Conservation (phyloP, 345 rosid species). For the Sisymbrium irio region DNA sequence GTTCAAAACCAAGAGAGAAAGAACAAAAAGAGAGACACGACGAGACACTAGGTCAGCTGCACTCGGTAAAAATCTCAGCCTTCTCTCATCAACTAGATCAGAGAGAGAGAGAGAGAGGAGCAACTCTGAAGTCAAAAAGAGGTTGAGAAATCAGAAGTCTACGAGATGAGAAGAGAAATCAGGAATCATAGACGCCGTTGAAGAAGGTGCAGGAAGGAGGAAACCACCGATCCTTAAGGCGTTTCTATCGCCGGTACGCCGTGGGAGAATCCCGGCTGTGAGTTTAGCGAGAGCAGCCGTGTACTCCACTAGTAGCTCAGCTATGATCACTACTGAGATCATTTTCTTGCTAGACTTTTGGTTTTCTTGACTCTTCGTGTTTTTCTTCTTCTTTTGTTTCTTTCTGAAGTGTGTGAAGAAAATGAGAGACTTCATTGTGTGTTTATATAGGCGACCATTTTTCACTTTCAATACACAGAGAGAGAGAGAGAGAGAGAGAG, state of each 20-base stretch:
- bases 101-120: not conserved
- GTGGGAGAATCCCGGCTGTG: slow-evolving; percentile 39
- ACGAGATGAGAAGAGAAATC: slow-evolving; percentile 38
- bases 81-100: not conserved
- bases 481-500: no score
- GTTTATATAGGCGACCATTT: slow-evolving; percentile 16
- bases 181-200: slow-evolving; percentile 13
- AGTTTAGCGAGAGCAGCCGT: slow-evolving; percentile 48
- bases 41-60: no score
- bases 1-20: not conserved
- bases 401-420: not conserved
- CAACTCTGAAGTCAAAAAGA: slow-evolving; percentile 6
- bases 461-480: not conserved
- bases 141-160: slow-evolving; percentile 20
- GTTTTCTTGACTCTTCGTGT: not conserved
- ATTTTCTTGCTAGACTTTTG: slow-evolving; percentile 1
- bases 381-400: not conserved
- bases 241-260: slow-evolving; percentile 26
- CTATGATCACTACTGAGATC: slow-evolving; percentile 48
- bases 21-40: not conserved
- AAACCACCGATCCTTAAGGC: slow-evolving; percentile 24
- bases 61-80: slow-evolving; percentile 18
- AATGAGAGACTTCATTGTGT: not conserved
- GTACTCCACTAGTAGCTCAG: slow-evolving; percentile 56
- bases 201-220: slow-evolving; percentile 21